Base-by-base conservation (phyloP, 805 yeast species). In the Diddensiella caesifluorescens region DNA sequence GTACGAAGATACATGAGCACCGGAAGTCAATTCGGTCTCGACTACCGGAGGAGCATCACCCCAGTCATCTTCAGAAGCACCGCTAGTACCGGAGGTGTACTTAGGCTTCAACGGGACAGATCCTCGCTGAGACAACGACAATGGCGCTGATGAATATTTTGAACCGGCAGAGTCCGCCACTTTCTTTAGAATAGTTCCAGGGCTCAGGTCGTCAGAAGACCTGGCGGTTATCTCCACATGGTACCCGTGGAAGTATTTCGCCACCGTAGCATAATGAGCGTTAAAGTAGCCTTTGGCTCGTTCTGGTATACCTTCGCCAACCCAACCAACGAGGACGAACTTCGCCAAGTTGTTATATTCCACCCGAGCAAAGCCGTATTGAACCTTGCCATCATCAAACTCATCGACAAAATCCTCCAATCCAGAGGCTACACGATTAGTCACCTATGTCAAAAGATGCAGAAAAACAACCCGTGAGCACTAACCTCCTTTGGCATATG, bases 191-290 rank as follows among this genome's bases (percentile, higher is more conserved):
- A 92, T 74, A 46, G 83, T 94, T 20, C 72, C 72, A 33, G 83
- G 83, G 53, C 86, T 84, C 60, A 94, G 72, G 62, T 92, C 98
- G 57, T 88, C 95, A 32, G 75, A 70, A 58, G 86, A 95, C 65
- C 97, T 79, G n/a, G 97, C 97, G 37, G 96, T 88, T 51, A 92
- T 80, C 64, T 92, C 97, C 41, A 92, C 89, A 60, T 92, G 98
- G 65, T 90, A 92, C 35, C 95, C 95, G 28, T 57, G 60, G 49
- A 68, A 62, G 45, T 60, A 53, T 40, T 57, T 57, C 10, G 71
- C 62, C 12, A 68, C 67, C 2, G 67, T 44, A 15, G 63, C 52
- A 45, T 63, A 60, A 49, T 68, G 71, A 16, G 71, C 59, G 48
- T 60, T 64, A 57, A 68, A 68, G 39, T 61, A 62, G n/a, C 69